phyloP scores from a whole-genome alignment of 2,329 filamentous ascomycete species.

The Plectosphaerella plurivora region DNA sequence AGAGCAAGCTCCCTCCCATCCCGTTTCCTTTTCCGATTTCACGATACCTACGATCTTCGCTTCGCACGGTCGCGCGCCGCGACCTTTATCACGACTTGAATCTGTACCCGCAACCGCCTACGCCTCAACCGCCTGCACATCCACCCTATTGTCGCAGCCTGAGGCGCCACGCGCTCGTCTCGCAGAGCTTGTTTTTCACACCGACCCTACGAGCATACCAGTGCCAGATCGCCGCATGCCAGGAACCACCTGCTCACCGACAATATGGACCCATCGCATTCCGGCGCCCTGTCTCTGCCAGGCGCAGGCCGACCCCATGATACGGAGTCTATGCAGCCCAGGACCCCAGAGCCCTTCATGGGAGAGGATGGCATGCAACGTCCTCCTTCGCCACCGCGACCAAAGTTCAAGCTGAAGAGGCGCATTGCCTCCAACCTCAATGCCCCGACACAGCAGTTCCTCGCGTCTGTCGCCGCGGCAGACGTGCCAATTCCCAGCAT shows the following conservation, averaged over 20 bases:
- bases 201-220: slow-evolving; percentile 2
- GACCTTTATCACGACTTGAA: neutral
- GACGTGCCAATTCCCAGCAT: slow-evolving; percentile 63
- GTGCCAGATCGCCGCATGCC: slow-evolving; percentile 13
- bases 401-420: slow-evolving; percentile 50
- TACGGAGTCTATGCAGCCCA: slow-evolving; percentile 31
- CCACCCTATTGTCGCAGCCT: no score
- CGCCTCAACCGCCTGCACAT: no score
- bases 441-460: slow-evolving; percentile 60
- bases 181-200: no score
- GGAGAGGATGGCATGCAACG: slow-evolving; percentile 25
- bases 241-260: slow-evolving; percentile 3
- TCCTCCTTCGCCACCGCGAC: slow-evolving; percentile 46
- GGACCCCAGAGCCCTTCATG: slow-evolving; percentile 48
- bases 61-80: neutral
- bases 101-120: neutral
- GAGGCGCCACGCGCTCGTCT: no score
- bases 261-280: slow-evolving; percentile 42
- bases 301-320: slow-evolving; percentile 33
- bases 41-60: neutral
- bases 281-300: slow-evolving; percentile 38
- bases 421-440: slow-evolving; percentile 47
- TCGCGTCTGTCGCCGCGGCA: slow-evolving; percentile 62
- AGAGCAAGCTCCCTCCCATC: neutral
- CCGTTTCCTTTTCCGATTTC: neutral